Evolutionary conservation across 495 filamentous ascomycete genomes (phyloP), one percentile per base, ranked within the genome.

Genomic region (Copromyces sp.): DNA sequence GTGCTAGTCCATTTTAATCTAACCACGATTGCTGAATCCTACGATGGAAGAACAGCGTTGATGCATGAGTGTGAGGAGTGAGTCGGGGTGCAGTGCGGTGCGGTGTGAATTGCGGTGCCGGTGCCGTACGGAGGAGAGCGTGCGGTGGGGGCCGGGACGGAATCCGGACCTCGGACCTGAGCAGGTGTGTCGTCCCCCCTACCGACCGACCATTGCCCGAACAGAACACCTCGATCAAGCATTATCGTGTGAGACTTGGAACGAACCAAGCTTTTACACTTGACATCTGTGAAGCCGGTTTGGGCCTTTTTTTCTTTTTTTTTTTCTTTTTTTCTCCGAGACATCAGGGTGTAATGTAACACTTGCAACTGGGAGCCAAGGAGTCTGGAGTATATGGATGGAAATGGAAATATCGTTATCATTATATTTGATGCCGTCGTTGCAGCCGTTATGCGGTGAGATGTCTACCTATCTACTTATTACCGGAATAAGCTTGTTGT

Each of bases 401-500:
- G 12, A 37, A 37, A 5, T 32, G 11, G 47, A 32, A 32, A 61
- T 14, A 32, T 61, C 53, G 53, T 61, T 9, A 61, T 61, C 29
- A 35, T 61, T 61, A 61, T 53, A 17, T 17, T 44, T 44, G 42
- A 3, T 37, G 44, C 44, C n/a, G 20, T 53, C 45, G 20, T 53
- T 53, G n/a, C 45, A 53, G 4, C 20, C 20, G 45, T 29, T 53
- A 47, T 47, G 44, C 20, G 17, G 44, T 47, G 17, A n/a, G 9
- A 11, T 42, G 16, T 8, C 24, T 32, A 42, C 11, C 40, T 24
- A 14, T 42, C 71, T 77, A 75, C 74, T 73, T 32, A 76, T 74
- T 76, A 74, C 74, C 74, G 76, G 76, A 77, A 77, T 72, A 77
- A 77, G 74, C 65, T 65, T 65, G 40, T 42, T 68, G 40, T 9